Evolutionary conservation across 2,329 filamentous ascomycete genomes (phyloP).

Genomic region (Sclerotinia glacialis): DNA sequence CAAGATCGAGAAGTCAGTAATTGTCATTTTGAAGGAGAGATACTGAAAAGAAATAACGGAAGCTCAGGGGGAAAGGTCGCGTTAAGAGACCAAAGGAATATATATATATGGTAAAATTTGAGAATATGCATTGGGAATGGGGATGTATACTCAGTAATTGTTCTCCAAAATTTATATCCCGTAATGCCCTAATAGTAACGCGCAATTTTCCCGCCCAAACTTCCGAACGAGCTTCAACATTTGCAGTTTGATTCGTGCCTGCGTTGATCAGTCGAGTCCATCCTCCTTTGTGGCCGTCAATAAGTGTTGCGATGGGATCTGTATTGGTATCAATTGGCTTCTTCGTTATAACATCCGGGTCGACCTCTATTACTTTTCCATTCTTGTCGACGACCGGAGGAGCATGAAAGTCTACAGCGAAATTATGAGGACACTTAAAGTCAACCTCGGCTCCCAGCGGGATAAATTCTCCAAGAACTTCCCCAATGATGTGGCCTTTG

Average conservation of each 20-base stretch:
- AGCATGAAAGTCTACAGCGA: constrained; percentile 11
- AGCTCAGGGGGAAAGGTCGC: background rate
- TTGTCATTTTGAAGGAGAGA: background rate
- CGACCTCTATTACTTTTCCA: background rate
- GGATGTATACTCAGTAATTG: constrained; percentile 4
- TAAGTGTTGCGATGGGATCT: constrained; percentile 17
- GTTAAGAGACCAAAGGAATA: background rate
- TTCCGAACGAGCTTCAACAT: constrained; percentile 8
- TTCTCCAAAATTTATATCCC: constrained; percentile 21
- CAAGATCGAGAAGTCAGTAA: background rate
- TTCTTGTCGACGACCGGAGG: constrained; percentile 7
- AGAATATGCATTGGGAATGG: too few species aligned
- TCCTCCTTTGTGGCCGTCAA: constrained; percentile 11
- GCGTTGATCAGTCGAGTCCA: constrained; percentile 18
- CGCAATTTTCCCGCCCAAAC: constrained; percentile 19
- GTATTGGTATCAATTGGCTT: background rate
- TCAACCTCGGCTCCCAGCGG: constrained; percentile 10
- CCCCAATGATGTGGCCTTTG: background rate
- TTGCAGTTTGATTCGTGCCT: background rate
- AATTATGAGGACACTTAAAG: background rate
- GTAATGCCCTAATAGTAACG: constrained; percentile 6
- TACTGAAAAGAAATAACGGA: background rate
- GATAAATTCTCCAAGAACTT: constrained; percentile 18
- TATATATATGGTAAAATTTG: background rate
- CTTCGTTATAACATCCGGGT: background rate